Evolutionary conservation across 306 rosid species (phyloP), one percentile per base, ranked within the genome.

Genomic region (Mucuna pruriens): DNA sequence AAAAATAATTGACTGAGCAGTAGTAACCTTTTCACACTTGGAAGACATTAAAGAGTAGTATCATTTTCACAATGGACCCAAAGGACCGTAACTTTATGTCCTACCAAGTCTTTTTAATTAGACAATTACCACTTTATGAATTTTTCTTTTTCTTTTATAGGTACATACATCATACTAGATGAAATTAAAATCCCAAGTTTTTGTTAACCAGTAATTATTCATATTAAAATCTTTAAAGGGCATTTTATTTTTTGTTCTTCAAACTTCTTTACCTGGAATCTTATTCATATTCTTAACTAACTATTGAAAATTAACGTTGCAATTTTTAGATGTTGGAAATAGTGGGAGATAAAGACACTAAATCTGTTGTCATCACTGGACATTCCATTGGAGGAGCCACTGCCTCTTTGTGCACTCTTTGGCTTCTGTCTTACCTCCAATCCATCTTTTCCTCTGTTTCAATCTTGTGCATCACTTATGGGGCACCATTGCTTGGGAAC

Each of bases 351-450:
- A 77, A 84, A 76, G 88, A 79, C 15, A 84, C 88, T 67, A 95
- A 87, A 85, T 82, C 97, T 80, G 61, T 95, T 38, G 88, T 95
- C 3, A 87, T 95, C 75, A 95, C 99, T 7, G 99, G 98, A 51
- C 97, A 91, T 54, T 93, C 98, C 51, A 83, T 95, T 45, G 98
- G 99, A 82, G 99, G 97, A 87, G 86, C 93, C 54, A 84, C 70
- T 11, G 98, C 99, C 54, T 88, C 97, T 49, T 89, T 95, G 0
- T 88, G 90, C 20, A 79, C 98, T 17, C 92, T 95, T 23, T 87
- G 97, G 98, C 88, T 95, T 49, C 87, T 93, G 9, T 91, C 89
- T 36, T 42, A 82, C 75, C 86, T 91, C 49, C 91, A 75, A 78
- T 70, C 89, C 20, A 34, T 75, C 72, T 58, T 90, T 34, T 75